phyloP scores from a whole-genome alignment of 345 rosid species.

The Adansonia digitata region DNA sequence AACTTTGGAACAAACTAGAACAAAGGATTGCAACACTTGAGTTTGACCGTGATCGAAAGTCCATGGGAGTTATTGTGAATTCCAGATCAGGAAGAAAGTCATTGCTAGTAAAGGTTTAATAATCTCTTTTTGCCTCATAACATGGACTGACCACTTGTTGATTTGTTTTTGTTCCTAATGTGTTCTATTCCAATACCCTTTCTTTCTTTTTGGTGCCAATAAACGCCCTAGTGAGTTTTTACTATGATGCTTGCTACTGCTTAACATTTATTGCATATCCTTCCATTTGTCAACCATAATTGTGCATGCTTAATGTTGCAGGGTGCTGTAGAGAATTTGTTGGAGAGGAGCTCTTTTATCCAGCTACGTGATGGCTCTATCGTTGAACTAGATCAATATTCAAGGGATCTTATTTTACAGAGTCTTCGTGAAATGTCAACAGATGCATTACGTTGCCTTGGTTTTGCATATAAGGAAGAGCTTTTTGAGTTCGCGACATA shows the following conservation, averaged over 20 bases:
- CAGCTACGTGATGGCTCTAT: conserved; percentile 76
- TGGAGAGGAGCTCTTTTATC: conserved; percentile 76
- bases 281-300: neutral
- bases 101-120: conserved; percentile 73
- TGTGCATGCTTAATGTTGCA: conserved; percentile 29
- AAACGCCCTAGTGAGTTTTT: neutral
- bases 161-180: neutral
- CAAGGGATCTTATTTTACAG: conserved; percentile 49
- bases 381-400: conserved; percentile 51
- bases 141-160: neutral
- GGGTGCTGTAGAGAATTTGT: conserved; percentile 95
- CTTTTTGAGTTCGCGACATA: conserved; percentile 57
- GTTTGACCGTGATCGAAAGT: conserved; percentile 84
- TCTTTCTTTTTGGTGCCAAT: neutral
- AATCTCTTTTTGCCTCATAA: neutral
- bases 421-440: conserved; percentile 71
- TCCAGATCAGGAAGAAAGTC: conserved; percentile 64
- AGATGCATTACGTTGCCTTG: conserved; percentile 73
- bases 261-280: neutral
- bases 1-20: conserved; percentile 60
- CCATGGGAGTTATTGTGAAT: conserved; percentile 95
- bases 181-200: neutral
- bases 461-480: conserved; percentile 70
- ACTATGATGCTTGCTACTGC: neutral
- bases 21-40: conserved; percentile 89